Evolutionary conservation across 441 rosid genomes (phyloP), one percentile per base, ranked within the genome.

Genomic region (Populus hybrid): DNA sequence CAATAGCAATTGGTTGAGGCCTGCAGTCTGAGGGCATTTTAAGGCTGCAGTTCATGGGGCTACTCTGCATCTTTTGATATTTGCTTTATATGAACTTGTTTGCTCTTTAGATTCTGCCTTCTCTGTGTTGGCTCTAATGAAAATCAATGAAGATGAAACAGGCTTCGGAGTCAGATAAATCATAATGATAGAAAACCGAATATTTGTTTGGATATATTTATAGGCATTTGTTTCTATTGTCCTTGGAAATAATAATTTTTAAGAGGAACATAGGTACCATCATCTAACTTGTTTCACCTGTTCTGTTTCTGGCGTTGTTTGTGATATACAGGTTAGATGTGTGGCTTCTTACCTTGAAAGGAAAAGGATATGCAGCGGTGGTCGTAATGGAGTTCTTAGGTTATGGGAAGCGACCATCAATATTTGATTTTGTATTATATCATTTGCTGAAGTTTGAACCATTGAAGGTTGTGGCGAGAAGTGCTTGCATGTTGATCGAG

Each of bases 401-500:
- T 89, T 96, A 42, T 96, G 99, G 99, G 99, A 96, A 83, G 99
- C 98, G 35, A 94, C 99, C 81, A 91, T 91, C 91, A 96, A 92
- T 87, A 96, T 91, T 72, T 96, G 70, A 89, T 20, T 34, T 24
- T 40, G 73, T 53, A 30, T 40, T 38, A 10, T 61, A 61, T 42
- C 12, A 8, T 67, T 8, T 4, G 10, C 32, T 42, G 21, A 11
- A 20, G 4, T 10, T 40, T 67, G 23, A 65, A 8, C 10, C 21
- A 0, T n/a, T 11, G 7, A 34, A 34, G 69, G 46, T 40, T 5
- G 2, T 5, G 18, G 16, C 3, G 16, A 12, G n/a, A 68, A 32
- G 21, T 75, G 28, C 53, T 42, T 50, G 36, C 36, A 1, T 34
- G 36, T 34, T 6, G 6, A 32, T 8, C 12, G 12, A 3, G 26